Evolutionary conservation across 2,329 filamentous ascomycete species (phyloP).

Genomic region (Ilyonectria sp.): DNA sequence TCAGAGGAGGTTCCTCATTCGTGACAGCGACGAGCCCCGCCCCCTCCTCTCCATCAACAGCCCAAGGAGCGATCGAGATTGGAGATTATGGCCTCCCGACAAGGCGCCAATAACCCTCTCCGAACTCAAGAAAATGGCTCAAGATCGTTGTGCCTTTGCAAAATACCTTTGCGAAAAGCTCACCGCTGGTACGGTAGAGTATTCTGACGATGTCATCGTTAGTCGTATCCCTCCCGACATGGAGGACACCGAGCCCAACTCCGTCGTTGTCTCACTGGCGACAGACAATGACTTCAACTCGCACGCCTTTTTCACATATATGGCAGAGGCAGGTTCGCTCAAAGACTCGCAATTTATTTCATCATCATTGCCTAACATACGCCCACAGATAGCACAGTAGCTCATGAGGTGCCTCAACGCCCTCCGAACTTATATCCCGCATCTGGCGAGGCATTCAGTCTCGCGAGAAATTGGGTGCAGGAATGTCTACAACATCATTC

Average conservation of each 20-base stretch:
- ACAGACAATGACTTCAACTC: not conserved
- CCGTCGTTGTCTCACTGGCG: slow-evolving; percentile 1
- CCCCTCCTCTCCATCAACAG: not conserved
- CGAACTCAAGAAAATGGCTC: not conserved
- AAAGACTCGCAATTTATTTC: not conserved
- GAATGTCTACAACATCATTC: not conserved
- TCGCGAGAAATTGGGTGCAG: not conserved
- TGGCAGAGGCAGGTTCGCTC: not conserved
- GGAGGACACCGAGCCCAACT: not conserved
- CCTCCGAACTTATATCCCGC: not conserved
- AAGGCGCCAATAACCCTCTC: not conserved
- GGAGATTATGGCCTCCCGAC: not conserved
- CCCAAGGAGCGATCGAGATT: slow-evolving; percentile 1
- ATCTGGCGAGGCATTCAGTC: not conserved
- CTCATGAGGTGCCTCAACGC: not conserved
- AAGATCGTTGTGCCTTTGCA: not conserved
- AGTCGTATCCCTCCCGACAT: not conserved
- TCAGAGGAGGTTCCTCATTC: slow-evolving; percentile 7
- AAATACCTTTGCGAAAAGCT: not conserved
- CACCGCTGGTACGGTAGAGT: not conserved
- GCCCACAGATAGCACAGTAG: not conserved
- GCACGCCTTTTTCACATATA: not conserved
- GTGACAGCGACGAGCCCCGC: not conserved
- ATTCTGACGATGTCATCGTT: not conserved
- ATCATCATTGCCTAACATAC: not conserved